Conservation (phyloP, 352 stramenopile species). For the Phytophthora boehmeriae region DNA sequence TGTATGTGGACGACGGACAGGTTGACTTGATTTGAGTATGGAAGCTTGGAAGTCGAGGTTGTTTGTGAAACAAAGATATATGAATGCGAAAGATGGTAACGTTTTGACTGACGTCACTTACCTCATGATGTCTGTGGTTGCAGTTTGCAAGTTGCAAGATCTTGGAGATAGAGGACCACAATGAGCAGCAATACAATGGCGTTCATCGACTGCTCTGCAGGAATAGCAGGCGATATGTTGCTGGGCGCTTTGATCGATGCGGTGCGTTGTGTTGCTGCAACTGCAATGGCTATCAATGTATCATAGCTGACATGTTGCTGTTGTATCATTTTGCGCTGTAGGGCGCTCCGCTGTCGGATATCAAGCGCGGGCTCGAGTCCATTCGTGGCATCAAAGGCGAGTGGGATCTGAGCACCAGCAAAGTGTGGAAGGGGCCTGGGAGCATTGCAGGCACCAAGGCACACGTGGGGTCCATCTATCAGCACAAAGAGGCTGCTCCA, state of each 20-base stretch:
- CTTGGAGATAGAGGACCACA: background rate
- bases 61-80: too few relatives aligned
- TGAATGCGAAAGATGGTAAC: too few relatives aligned
- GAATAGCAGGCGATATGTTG: constrained; percentile 92
- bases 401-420: constrained; percentile 77
- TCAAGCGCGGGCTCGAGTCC: constrained; percentile 64
- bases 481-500: constrained; percentile 62
- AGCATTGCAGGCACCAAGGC: constrained; percentile 91
- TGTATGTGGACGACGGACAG: too few relatives aligned
- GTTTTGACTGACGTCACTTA: too few relatives aligned
- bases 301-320: background rate
- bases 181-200: constrained; percentile 31
- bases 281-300: background rate
- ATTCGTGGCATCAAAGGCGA: constrained; percentile 79
- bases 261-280: constrained; percentile 41
- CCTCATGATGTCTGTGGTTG: too few relatives aligned
- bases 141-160: too few relatives aligned
- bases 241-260: constrained; percentile 89
- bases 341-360: constrained; percentile 62
- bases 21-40: too few relatives aligned
- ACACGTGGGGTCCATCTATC: constrained; percentile 87
- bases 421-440: constrained; percentile 86
- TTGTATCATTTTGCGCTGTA: constrained; percentile 26
- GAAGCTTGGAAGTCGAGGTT: too few relatives aligned
- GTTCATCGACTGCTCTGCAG: constrained; percentile 91